phyloP scores from a whole-genome alignment of 371 early-diverging fungal species.

The Blastocladiella emersonii region DNA sequence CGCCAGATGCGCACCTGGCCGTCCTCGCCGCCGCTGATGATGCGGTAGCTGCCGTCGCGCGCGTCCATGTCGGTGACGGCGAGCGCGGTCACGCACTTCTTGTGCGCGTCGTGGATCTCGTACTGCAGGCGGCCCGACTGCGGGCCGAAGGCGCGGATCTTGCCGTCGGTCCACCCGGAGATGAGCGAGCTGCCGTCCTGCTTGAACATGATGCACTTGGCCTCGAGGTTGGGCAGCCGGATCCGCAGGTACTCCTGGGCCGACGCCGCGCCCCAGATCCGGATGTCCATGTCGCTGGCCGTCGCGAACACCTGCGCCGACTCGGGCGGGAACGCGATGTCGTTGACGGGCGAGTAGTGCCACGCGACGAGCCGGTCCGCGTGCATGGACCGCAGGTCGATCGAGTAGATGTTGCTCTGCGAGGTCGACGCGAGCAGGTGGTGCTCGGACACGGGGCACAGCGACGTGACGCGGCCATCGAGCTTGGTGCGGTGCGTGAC shows the following conservation, averaged over 20 bases:
- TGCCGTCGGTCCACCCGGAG: conserved; percentile 41
- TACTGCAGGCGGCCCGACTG: conserved; percentile 37
- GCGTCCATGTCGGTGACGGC: conserved; percentile 24
- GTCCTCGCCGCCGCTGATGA: conserved; percentile 40
- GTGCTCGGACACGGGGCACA: conserved; percentile 20
- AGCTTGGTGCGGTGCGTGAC: conserved; percentile 20
- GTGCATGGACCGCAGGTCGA: conserved; percentile 14
- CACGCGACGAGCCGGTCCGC: conserved; percentile 24
- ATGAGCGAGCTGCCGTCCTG: conserved; percentile 32
- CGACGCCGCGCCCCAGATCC: conserved; percentile 33
- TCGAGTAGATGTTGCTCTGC: conserved; percentile 27
- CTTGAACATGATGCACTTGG: conserved; percentile 36
- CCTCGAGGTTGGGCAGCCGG: conserved; percentile 34
- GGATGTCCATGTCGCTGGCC: conserved; percentile 32
- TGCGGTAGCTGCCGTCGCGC: conserved; percentile 25
- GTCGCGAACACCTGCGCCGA: conserved; percentile 38
- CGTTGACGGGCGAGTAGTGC: conserved; percentile 33
- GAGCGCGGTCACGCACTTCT: conserved; percentile 31
- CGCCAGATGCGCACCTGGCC: conserved; percentile 42
- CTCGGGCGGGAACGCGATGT: conserved; percentile 32
- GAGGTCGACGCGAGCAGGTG: conserved; percentile 28
- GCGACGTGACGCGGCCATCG: conserved; percentile 34
- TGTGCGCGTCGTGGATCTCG: conserved; percentile 40
- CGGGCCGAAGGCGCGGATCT: conserved; percentile 40
- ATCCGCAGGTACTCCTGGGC: conserved; percentile 29